Evolutionary conservation across 305 asterid species (phyloP), one percentile per base, ranked within the genome.

Genomic region (Fraxinus latifolia): DNA sequence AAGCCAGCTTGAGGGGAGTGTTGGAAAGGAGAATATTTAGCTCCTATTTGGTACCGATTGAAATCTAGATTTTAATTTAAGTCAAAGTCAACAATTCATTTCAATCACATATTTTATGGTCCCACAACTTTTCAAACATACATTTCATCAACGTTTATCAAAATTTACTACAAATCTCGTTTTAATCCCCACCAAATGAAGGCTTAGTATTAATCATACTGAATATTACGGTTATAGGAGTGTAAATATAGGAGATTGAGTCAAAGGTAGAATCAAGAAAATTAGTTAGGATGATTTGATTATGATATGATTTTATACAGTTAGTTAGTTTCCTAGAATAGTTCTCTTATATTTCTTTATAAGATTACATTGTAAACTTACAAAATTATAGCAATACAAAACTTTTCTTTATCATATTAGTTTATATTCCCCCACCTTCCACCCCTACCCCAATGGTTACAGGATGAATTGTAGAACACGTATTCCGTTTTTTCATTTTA

Each of bases 381-480:
- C 53, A 42, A 42, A 42, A 42, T 11, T 42, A 42, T 42, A 3
- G 5, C 53, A 2, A 42, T 42, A 42, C 53, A 42, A 42, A 11
- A 11, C 53, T 42, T 42, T 42, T 42, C 53, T 42, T 42, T 42
- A 15, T 42, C 53, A 42, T 42, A 42, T 42, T 42, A 42, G 53
- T 42, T 42, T 42, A 42, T 42, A 42, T 11, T 50, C 73, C 53
- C 84, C 50, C 68, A 44, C 65, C 47, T 33, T 32, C 62, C 31
- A 27, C 77, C 73, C 79, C 65, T 68, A 8, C 77, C 73, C 77
- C 55, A 75, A 6, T 37, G 42, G 72, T 82, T 68, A 58, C 50
- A 21, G 71, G 32, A 78, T 65, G 58, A 79, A 72, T 14, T 60
- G 76, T 32, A 82, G 84, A 58, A 74, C 81, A 76, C 31, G 34